Base-by-base conservation (phyloP, 176 grass and related monocot genomes). In the Avena sativa region DNA sequence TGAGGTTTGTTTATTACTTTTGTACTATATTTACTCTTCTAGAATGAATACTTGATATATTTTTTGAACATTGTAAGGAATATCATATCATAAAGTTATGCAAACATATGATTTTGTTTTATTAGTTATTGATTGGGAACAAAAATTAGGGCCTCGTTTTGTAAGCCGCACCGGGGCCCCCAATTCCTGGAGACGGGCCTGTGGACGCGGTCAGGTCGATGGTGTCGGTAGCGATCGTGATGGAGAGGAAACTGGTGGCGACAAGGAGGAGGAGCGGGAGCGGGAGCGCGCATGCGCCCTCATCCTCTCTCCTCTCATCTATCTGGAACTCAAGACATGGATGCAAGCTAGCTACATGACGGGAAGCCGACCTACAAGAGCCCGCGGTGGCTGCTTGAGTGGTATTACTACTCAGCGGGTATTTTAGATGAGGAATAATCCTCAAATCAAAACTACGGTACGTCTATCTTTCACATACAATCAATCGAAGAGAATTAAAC, bases 191-290 rank as follows among this genome's bases (percentile, higher is more conserved):
- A n/a, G n/a, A n/a, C n/a, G n/a, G n/a, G n/a, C n/a, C n/a, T n/a
- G n/a, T n/a, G n/a, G n/a, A n/a, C n/a, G n/a, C n/a, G n/a, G 50
- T 63, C 60, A 63, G 60, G 60, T 63, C 60, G 21, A 63, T 63
- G 60, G 60, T 26, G 60, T 63, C 60, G 21, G 60, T 63, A 25
- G 21, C 60, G 60, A 63, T 63, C 60, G 60, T 4, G 60, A 12
- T 63, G 21, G 60, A 5, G 60, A 63, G 20, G n/a, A 61, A 61
- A 9, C 9, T 61, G 59, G 59, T 4, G 9, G 58, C 19, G n/a
- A 62, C 59, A 62, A 62, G 59, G n/a, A 63, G 8, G n/a, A 25
- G 60, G 60, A 63, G 60, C 25, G 25, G 25, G 25, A 25, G 25
- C 25, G 25, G 26, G n/a, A 12, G 60, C 60, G 60, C 4, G 10